Base-by-base conservation (phyloP, 1,284 basidiomycete genomes). In the Ustilago vetiveriae region DNA sequence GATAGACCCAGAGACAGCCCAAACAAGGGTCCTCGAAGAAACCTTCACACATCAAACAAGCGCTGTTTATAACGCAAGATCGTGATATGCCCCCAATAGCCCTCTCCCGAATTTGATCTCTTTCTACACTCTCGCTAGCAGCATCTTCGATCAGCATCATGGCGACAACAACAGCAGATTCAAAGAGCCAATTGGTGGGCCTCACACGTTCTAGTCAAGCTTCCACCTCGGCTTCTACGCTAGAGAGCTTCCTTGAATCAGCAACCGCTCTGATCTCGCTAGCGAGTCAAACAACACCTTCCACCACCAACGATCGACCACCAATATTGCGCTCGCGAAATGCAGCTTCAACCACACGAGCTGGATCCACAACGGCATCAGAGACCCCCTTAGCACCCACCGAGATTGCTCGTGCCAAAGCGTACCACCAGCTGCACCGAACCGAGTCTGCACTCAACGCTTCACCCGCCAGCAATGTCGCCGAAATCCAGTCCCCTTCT, bases 181-280 rank as follows among this genome's bases (percentile, higher is more conserved):
- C 47, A 10, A 42, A 23, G n/a, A 16, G 43, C 11, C 37, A 49
- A 6, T 27, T 49, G 32, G 39, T 39, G 1, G 47, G 26, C 9
- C 44, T 64, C 13, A 69, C 55, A 11, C 59, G 66, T 7, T 69
- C 66, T 1, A 59, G 51, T 24, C 67, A 64, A 33, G 67, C 67
- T 7, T 70, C 67, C 1, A 60, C 60, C 3, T 70, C 67, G 10
- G 60, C 60, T 2, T 64, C 67, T 5, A 70, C 67, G 8, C 57
- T 70, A 17, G 67, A 70, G 11, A 63, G 53, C 32, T 69, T 69
- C 40, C 44, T 69, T 9, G 22, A 47, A 6, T 48, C 50, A 21
- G 56, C 63, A 2, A 23, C 56, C 16, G 45, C 52, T 1, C 56
- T 67, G 22, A 26, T 52, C 14, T 42, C 48, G 17, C 48, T 40